A percentile compares a stretch with the other conserved stretches of the same genome.
phyloP scores from a whole-genome alignment of 495 filamentous ascomycete genomes.

The Aspergillus sclerotioniger region DNA sequence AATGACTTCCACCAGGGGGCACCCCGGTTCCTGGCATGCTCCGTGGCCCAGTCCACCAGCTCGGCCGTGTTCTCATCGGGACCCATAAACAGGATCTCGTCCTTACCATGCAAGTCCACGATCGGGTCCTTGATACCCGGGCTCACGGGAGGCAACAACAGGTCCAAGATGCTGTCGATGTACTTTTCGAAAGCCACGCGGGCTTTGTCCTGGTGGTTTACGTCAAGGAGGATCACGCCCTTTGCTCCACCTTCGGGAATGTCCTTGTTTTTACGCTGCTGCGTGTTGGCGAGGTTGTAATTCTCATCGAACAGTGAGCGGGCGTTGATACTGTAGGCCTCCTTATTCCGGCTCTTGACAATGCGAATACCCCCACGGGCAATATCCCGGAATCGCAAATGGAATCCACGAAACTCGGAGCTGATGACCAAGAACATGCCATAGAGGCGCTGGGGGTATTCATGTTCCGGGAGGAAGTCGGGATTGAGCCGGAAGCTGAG shows the following conservation, averaged over 20 bases:
- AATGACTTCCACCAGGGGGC: constrained; percentile 99
- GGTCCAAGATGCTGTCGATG: constrained; percentile 95
- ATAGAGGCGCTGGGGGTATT: constrained; percentile 91
- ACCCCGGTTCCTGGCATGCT: constrained; percentile 82
- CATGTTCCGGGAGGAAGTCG: constrained; percentile 79
- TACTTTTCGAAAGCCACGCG: constrained; percentile 97
- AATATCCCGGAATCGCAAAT: constrained; percentile 96
- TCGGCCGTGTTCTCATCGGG: constrained; percentile 98
- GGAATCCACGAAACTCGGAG: constrained; percentile 95
- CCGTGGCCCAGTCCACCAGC: constrained; percentile 95
- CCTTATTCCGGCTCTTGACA: constrained; percentile 92
- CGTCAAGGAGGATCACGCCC: constrained; percentile 93
- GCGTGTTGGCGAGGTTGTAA: constrained; percentile 95
- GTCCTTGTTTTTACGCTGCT: constrained; percentile 99
- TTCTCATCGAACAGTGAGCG: constrained; percentile 97
- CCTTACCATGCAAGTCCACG: constrained; percentile 87
- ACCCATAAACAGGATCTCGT: constrained; percentile 97
- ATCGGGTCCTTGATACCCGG: constrained; percentile 99
- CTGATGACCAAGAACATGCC: constrained; percentile 99
- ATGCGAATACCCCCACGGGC: constrained; percentile 96
- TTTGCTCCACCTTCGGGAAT: constrained; percentile 99
- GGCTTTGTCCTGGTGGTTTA: constrained; percentile 88
- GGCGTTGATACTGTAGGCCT: constrained; percentile 94
- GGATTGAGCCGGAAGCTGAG: constrained; percentile 94
- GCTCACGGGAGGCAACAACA: constrained; percentile 82